A percentile compares a stretch with the other conserved stretches of the same genome.
These are phyloP conservation scores for Ascochyta rabiei DNA, from an alignment of 2,329 filamentous ascomycete species.

Conservation along the genomic window DNA sequence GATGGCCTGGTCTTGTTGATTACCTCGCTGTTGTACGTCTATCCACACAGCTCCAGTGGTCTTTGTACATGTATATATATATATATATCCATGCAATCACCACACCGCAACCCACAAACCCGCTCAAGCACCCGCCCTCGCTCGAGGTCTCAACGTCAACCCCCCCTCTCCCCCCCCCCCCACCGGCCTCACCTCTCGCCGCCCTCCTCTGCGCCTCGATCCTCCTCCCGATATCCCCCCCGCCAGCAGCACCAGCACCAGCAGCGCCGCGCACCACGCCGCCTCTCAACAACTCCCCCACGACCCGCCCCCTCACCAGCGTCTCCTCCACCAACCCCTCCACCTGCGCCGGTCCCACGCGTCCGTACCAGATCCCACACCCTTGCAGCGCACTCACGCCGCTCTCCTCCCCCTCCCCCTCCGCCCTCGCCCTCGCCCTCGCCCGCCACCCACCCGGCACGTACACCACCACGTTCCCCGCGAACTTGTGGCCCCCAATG, in stretches of 20 bases:
- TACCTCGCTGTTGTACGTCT: too few relatives aligned
- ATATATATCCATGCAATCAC: too few relatives aligned
- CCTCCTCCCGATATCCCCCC: slow-evolving; percentile 35
- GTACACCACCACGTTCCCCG: slow-evolving; percentile 84
- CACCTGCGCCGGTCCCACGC: slow-evolving; percentile 76
- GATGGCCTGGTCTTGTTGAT: too few relatives aligned
- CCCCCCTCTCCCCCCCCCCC: slow-evolving; percentile 30
- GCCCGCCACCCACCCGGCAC: slow-evolving; percentile 61
- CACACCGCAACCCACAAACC: background rate
- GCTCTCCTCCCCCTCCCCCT: background rate
- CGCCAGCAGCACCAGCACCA: too few relatives aligned
- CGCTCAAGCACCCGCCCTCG: slow-evolving; percentile 5
- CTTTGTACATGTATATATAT: too few relatives aligned
- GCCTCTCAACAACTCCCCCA: slow-evolving; percentile 74
- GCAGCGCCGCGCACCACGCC: slow-evolving; percentile 55
- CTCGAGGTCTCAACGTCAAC: slow-evolving; percentile 32
- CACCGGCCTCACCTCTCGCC: slow-evolving; percentile 26
- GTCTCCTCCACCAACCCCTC: slow-evolving; percentile 78
- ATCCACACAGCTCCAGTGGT: background rate
- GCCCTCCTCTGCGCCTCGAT: slow-evolving; percentile 41
- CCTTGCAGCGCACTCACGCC: slow-evolving; percentile 66
- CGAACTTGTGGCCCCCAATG: slow-evolving; percentile 84
- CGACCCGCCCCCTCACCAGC: slow-evolving; percentile 68
- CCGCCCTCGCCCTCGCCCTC: slow-evolving; percentile 9
- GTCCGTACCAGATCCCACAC: slow-evolving; percentile 80